These are phyloP conservation scores for Raphanus sativus DNA, from an alignment of 345 rosid genomes.

Conservation along the genomic window DNA sequence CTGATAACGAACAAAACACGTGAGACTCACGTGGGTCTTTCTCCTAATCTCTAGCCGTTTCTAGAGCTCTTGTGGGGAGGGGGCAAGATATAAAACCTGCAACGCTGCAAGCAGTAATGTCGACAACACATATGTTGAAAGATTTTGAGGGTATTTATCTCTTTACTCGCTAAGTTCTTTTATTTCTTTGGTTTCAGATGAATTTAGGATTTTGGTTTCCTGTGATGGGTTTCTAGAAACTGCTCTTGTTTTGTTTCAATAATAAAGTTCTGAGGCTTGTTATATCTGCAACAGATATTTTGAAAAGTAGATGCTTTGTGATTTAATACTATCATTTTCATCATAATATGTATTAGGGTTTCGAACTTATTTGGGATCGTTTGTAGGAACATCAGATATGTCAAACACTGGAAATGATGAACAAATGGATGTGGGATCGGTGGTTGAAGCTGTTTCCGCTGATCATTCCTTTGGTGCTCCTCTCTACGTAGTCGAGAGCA, in stretches of 20 bases:
- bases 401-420: slow-evolving; percentile 40
- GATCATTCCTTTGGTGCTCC: slow-evolving; percentile 59
- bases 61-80: background rate
- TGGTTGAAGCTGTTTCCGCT: slow-evolving; percentile 74
- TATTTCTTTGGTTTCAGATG: background rate
- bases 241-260: background rate
- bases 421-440: slow-evolving; percentile 61
- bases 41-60: slow-evolving; percentile 25
- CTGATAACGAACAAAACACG: slow-evolving; percentile 9
- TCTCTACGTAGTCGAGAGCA: slow-evolving; percentile 81
- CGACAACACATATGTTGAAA: background rate
- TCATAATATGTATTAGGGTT: background rate
- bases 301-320: background rate
- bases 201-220: background rate
- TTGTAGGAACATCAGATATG: background rate
- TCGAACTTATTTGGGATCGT: background rate
- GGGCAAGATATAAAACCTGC: background rate
- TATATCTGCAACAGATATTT: background rate
- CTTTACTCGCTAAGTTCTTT: background rate
- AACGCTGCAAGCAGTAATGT: background rate
- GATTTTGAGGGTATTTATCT: background rate
- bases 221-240: background rate
- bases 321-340: background rate
- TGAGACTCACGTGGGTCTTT: slow-evolving; percentile 15
- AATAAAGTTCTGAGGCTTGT: background rate